Evolutionary conservation across 768 basidiomycete genomes (phyloP).

Genomic region (Collybia nuda): DNA sequence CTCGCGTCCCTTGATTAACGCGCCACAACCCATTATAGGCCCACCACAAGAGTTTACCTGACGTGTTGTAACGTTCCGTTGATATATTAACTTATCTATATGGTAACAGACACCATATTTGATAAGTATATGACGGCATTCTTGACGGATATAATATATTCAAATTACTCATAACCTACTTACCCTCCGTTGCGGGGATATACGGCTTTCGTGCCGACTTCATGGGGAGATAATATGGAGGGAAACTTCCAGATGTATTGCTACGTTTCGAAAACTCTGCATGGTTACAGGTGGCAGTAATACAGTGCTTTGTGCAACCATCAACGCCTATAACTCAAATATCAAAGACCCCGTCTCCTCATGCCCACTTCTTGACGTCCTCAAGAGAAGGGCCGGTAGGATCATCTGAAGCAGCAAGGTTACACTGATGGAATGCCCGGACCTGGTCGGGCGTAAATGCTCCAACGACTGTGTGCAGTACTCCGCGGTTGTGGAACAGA

Average conservation of each 20-base stretch:
- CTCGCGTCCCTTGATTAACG: neutral
- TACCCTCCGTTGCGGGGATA: too few relatives aligned
- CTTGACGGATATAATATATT: too few relatives aligned
- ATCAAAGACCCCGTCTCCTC: conserved; percentile 2
- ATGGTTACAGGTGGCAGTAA: too few relatives aligned
- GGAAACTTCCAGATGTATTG: too few relatives aligned
- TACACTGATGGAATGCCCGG: conserved; percentile 83
- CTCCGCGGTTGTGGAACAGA: conserved; percentile 84
- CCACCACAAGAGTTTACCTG: too few relatives aligned
- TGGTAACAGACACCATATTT: too few relatives aligned
- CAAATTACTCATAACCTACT: too few relatives aligned
- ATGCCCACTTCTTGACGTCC: conserved; percentile 64
- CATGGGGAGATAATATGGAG: too few relatives aligned
- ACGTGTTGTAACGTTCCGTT: neutral
- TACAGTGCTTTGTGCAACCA: neutral
- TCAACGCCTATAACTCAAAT: neutral
- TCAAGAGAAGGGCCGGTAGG: conserved; percentile 67
- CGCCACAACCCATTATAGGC: neutral
- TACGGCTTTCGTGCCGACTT: too few relatives aligned
- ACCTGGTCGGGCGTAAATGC: conserved; percentile 68
- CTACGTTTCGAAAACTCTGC: too few relatives aligned
- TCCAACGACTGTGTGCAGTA: conserved; percentile 80
- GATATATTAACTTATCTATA: too few relatives aligned
- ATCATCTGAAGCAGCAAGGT: conserved; percentile 78
- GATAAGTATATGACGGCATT: too few relatives aligned